Conservation (phyloP, 345 rosid species). For the Gossypium stocksii region DNA sequence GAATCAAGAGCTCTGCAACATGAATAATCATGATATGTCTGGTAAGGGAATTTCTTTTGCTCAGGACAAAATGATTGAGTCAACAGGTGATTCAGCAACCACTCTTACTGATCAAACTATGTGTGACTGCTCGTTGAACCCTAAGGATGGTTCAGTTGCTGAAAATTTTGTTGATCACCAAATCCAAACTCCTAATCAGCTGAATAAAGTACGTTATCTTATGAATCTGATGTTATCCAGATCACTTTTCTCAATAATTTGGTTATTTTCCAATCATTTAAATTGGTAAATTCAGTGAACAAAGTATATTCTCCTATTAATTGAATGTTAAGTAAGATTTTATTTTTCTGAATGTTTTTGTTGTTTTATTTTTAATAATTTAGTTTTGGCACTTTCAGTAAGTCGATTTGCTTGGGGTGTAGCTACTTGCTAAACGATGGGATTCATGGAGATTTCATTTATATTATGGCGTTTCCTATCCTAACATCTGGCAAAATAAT, state of each 20-base stretch:
- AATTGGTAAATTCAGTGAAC: constrained; percentile 11
- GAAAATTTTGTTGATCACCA: constrained; percentile 7
- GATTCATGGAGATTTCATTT: constrained; percentile 3
- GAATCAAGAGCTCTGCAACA: constrained; percentile 20
- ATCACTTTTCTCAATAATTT: constrained; percentile 3
- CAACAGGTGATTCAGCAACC: constrained; percentile 22
- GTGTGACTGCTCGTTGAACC: constrained; percentile 4
- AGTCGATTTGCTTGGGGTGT: neutral
- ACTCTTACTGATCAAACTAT: constrained; percentile 16
- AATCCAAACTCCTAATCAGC: constrained; percentile 22
- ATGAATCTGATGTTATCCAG: neutral
- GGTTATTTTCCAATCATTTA: constrained; percentile 5
- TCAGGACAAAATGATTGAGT: constrained; percentile 24
- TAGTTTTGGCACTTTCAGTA: constrained; percentile 9
- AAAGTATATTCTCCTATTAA: constrained; percentile 12
- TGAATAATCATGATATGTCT: constrained; percentile 26
- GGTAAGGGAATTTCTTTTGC: constrained; percentile 23
- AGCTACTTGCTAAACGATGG: neutral
- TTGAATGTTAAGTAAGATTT: neutral
- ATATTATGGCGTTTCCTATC: neutral
- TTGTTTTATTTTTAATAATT: constrained; percentile 4
- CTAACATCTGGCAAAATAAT: neutral
- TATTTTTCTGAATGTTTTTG: neutral
- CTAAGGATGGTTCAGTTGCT: constrained; percentile 17
- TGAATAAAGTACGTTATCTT: constrained; percentile 22